Conservation (phyloP, 2,329 filamentous ascomycete genomes). For the Bisporella sp. region DNA sequence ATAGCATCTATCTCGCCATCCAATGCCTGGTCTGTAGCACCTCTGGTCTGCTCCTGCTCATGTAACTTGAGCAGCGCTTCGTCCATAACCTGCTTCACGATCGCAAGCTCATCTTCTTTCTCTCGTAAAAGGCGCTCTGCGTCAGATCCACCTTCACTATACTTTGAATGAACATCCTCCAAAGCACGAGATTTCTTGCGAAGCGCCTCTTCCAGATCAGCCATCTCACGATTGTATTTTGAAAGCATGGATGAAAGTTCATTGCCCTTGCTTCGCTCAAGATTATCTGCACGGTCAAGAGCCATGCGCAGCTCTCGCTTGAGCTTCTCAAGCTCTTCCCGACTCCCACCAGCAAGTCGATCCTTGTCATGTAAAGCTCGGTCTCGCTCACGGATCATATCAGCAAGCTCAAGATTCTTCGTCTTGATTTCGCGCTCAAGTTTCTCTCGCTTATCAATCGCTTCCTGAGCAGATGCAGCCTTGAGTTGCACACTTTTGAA, state of each 20-base stretch:
- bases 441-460: slow-evolving; percentile 90
- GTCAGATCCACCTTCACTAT: slow-evolving; percentile 75
- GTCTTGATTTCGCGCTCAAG: slow-evolving; percentile 97
- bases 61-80: slow-evolving; percentile 90
- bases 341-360: slow-evolving; percentile 74
- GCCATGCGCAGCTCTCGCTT: slow-evolving; percentile 91
- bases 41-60: slow-evolving; percentile 71
- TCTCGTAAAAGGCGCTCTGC: slow-evolving; percentile 80
- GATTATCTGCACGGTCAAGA: slow-evolving; percentile 82
- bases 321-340: slow-evolving; percentile 90
- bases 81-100: slow-evolving; percentile 97
- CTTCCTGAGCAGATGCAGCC: slow-evolving; percentile 93
- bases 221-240: slow-evolving; percentile 96
- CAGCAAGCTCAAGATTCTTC: slow-evolving; percentile 96
- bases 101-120: slow-evolving; percentile 96
- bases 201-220: slow-evolving; percentile 89
- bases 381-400: slow-evolving; percentile 97
- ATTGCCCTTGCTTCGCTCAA: slow-evolving; percentile 87
- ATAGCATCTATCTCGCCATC: slow-evolving; percentile 90
- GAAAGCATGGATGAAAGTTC: slow-evolving; percentile 91
- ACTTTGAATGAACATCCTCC: slow-evolving; percentile 73
- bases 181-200: slow-evolving; percentile 80
- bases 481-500: slow-evolving; percentile 96
- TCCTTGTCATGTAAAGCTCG: slow-evolving; percentile 91
- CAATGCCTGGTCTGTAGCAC: slow-evolving; percentile 70